A percentile compares a stretch with the other conserved stretches of the same genome.
phyloP scores from a whole-genome alignment of 2,329 filamentous ascomycete species.

The Xylogone sp. region DNA sequence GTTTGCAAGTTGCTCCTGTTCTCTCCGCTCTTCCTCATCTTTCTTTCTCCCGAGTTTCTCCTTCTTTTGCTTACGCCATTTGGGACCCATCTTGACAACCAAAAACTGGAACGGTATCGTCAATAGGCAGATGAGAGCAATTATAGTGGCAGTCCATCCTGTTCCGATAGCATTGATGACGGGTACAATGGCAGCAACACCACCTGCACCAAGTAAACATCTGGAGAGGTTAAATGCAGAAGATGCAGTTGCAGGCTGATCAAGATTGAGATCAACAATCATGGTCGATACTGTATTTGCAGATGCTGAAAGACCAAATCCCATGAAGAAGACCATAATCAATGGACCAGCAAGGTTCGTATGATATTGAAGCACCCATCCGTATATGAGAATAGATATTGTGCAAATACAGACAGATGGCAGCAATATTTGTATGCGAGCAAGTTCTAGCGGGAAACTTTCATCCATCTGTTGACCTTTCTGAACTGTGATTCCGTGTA shows the following conservation, averaged over 20 bases:
- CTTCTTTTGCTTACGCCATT: neutral
- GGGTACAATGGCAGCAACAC: conserved; percentile 1
- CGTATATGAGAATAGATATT: conserved; percentile 46
- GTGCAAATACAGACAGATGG: conserved; percentile 51
- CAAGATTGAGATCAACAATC: conserved; percentile 56
- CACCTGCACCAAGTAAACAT: conserved; percentile 3
- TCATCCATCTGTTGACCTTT: conserved; percentile 34
- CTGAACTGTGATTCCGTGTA: conserved; percentile 54
- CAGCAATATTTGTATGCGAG: conserved; percentile 45
- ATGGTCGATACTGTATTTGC: conserved; percentile 58
- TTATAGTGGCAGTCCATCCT: conserved; percentile 43
- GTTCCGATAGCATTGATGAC: conserved; percentile 3
- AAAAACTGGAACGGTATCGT: neutral
- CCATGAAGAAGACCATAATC: conserved; percentile 49
- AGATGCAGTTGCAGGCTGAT: conserved; percentile 53
- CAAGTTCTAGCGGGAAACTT: conserved; percentile 22
- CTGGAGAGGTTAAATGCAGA: conserved; percentile 42
- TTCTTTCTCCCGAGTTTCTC: neutral
- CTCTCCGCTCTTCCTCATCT: neutral
- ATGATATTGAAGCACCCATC: conserved; percentile 47
- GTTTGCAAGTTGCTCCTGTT: neutral
- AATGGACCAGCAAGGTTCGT: conserved; percentile 47
- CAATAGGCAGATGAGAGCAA: neutral
- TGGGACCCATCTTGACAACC: neutral
- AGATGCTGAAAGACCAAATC: conserved; percentile 50